These are phyloP conservation scores for Luffa aegyptiaca DNA, from an alignment of 306 rosid species.

Conservation along the genomic window DNA sequence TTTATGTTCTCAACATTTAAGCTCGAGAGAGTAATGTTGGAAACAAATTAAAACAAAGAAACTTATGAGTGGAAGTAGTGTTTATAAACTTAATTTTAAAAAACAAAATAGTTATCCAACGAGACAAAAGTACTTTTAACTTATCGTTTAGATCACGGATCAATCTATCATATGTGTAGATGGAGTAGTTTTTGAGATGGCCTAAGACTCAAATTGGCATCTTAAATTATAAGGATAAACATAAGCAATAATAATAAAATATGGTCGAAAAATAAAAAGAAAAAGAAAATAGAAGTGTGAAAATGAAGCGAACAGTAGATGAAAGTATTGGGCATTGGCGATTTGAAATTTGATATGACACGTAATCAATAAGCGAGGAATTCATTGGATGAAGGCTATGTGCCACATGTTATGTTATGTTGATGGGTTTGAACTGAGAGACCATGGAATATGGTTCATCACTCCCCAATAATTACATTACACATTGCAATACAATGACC, in stretches of 20 bases:
- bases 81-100: no score
- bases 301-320: background rate
- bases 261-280: background rate
- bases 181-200: background rate
- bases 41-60: no score
- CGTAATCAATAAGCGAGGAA: background rate
- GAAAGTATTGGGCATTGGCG: background rate
- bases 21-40: no score
- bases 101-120: no score
- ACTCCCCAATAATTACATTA: background rate
- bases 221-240: background rate
- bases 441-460: background rate
- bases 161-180: background rate
- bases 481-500: background rate
- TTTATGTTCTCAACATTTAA: no score
- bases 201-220: background rate
- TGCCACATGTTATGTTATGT: background rate
- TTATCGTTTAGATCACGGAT: background rate
- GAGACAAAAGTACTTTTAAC: no score
- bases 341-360: conserved; percentile 8
- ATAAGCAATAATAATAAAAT: no score
- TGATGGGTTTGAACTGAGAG: background rate
- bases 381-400: background rate
- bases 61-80: no score
- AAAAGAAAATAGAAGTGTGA: background rate